Percentiles rank a stretch among this genome's conserved stretches.
These are phyloP conservation scores for Bombardia bombarda DNA, from an alignment of 495 filamentous ascomycete species.

Conservation along the genomic window DNA sequence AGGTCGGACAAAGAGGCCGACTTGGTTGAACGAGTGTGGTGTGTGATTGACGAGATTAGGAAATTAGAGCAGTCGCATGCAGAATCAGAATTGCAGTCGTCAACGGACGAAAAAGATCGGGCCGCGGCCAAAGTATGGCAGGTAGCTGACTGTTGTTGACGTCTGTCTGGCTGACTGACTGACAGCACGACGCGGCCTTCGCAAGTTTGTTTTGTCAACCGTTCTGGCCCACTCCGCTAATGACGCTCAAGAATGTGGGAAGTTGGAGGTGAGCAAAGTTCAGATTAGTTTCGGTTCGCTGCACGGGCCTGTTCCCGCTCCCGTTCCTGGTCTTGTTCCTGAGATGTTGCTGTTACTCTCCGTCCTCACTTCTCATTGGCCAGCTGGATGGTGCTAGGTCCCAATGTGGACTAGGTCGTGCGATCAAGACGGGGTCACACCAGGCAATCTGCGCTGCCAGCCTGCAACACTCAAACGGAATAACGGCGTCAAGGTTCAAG, in stretches of 20 bases:
- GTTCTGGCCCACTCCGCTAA: constrained; percentile 3
- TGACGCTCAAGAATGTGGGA: constrained; percentile 7
- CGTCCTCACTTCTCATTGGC: neutral
- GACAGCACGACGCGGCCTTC: too few relatives aligned
- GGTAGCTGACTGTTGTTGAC: too few relatives aligned
- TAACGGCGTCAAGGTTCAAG: too few relatives aligned
- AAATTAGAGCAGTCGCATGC: constrained; percentile 10
- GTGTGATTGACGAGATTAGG: constrained; percentile 5
- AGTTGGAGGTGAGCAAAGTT: constrained; percentile 2
- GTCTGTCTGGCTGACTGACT: too few relatives aligned
- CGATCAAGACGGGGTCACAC: neutral
- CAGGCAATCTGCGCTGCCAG: too few relatives aligned
- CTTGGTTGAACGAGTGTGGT: constrained; percentile 12
- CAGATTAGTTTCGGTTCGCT: constrained; percentile 5
- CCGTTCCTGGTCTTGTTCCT: neutral
- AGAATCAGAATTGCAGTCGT: too few relatives aligned
- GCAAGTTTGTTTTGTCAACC: constrained; percentile 9
- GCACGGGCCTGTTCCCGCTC: constrained; percentile 5
- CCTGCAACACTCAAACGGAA: too few relatives aligned
- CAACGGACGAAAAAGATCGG: neutral
- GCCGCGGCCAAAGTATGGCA: too few relatives aligned
- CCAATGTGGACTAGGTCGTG: too few relatives aligned
- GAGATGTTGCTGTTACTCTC: neutral
- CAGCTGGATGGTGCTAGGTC: neutral
- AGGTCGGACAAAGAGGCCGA: neutral